Base-by-base conservation (phyloP, 2,329 filamentous ascomycete genomes). In the Bisporella sp. region DNA sequence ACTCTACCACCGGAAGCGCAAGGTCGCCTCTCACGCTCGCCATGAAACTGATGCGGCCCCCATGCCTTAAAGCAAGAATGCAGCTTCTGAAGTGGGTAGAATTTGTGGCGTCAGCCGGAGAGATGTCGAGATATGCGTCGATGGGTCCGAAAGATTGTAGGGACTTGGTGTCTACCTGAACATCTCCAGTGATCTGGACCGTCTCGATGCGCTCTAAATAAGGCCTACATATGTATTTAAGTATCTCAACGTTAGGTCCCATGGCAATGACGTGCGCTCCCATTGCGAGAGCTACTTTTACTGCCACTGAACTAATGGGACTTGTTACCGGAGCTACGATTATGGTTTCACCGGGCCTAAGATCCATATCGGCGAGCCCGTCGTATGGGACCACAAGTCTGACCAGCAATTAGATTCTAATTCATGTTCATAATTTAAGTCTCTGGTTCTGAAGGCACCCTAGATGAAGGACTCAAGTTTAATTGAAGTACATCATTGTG, bases 241-340 rank as follows among this genome's bases (percentile, higher is more conserved):
- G 21, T 21, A 21, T 3, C 21, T 21, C 21, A 21, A 35, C 56
- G 54, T 73, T 73, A 6, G 74, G 62, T 1, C 76, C 74, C 64
- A 73, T 68, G 1, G 75, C 75, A 43, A 79, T 58, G 2, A 77
- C 74, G 30, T 63, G 66, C 5, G 73, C 73, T 0, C 74, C 75
- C 69, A 77, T 71, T 0, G 73, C 69, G 2, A 73, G 50, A 0
- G 74, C 74, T 2, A 73, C 64, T 4, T 63, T 50, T 0, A 76
- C 72, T 1, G 66, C 73, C 1, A 66, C 69, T 8, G 70, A 65
- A 1, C 74, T 70, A 55, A 71, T 77, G 0, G 54, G 55, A 0
- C 74, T 73, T 0, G 73, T 76, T 7, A 73, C 74, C 3, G 73
- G 74, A 29, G 60, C 61, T 2, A 77, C 56, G 37, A 77, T 61